Evolutionary conservation across 106 monocot species (phyloP), one percentile per base, ranked within the genome.

Genomic region (Hemerocallis citrina): DNA sequence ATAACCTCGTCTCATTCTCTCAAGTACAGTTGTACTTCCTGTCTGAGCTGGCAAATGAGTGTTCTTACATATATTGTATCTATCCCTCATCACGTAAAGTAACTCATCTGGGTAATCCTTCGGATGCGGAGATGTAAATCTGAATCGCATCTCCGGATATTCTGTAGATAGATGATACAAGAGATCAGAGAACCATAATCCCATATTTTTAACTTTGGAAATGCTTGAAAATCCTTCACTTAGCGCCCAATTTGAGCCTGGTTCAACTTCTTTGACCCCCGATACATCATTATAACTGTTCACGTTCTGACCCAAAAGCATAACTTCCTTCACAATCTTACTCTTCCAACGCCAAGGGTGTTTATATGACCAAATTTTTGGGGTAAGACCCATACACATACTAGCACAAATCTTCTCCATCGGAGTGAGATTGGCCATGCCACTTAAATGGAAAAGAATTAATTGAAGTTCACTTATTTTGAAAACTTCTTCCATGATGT

Each of bases 41-140:
- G 87, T 84, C 67, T 96, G 96, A 61, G 96, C 96, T 45, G 96
- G 96, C 77, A 96, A 67, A 72, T 96, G 96, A 61, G 91, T 87
- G 57, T 55, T 76, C 58, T 91, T 87, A 62, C 96, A 96, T 7
- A 96, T 71, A 70, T 96, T 96, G 55, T 96, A 71, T 42, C 84
- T 84, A 66, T 96, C 91, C 64, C 79, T 72, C 90, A 96, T 96
- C 40, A 96, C 39, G 70, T 65, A 72, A 39, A 96, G 55, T 41
- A 96, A 68, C 1, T 96, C 96, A 72, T 96, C 91, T 50, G 96
- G 96, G 52, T 75, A 96, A 71, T 96, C 96, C 74, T 96, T 96
- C 11, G 96, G 96, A 54, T 96, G 96, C 23, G 96, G 96, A 0
- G 96, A 96, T 28, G 96, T 96, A 75, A 61, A 96, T 81, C 96